Evolutionary conservation across 2,329 filamentous ascomycete species (phyloP), one percentile per base, ranked within the genome.

Genomic region (Trichoderma atrobrunneum): DNA sequence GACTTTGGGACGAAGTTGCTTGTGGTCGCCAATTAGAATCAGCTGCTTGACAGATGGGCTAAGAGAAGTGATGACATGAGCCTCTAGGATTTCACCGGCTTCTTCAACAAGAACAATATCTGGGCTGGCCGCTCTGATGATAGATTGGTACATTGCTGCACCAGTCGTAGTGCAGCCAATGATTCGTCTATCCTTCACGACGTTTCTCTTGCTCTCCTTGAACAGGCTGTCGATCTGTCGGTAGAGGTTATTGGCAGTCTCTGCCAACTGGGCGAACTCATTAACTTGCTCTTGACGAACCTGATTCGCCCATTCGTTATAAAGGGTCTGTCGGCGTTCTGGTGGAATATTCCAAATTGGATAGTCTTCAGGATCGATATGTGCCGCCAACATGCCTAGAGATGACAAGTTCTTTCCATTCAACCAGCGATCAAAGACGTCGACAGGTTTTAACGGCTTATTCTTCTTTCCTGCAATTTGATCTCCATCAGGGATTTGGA

Each of bases 121-220:
- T 0, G 90, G 89, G 0, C 81, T 78, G 0, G 86, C 87, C 0
- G 84, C 81, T 5, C 84, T 84, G 10, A 94, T 84, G 1, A 87
- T 82, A 0, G 85, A 79, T 0, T 84, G 80, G 65, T 91, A 87
- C 79, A 85, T 93, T 0, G 92, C 90, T 0, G 91, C 91, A 0
- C 84, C 90, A 0, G 90, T 94, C 0, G 92, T 94, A 0, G 92
- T 94, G 74, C 90, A 93, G 0, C 85, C 91, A 57, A 94, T 90
- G 14, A 94, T 84, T 1, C 86, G 82, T 75, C 88, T 91, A 0
- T 76, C 77, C n/a, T 80, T 79, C 3, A 93, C 82, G 0, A 85
- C 81, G 0, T 77, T 70, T 0, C 81, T 79, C 24, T 85, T 82
- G 3, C 75, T 80, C 59, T 87, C 82, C 7, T 79, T 81, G 24